These are phyloP conservation scores for Pistacia vera DNA, from an alignment of 345 rosid species.

Conservation along the genomic window DNA sequence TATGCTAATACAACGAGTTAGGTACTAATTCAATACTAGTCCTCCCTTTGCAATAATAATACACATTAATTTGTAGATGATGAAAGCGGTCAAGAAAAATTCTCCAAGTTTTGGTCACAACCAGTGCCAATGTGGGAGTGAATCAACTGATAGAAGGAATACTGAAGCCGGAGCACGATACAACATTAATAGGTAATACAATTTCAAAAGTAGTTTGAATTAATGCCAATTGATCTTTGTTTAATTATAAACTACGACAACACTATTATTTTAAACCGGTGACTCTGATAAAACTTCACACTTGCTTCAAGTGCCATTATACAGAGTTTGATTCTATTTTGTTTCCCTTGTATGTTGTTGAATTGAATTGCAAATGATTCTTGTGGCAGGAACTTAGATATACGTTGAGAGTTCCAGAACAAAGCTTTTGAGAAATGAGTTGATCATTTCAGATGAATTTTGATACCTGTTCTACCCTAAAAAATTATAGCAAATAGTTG, in stretches of 20 bases:
- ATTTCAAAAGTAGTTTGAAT: not conserved
- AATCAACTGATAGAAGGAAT: conserved; percentile 11
- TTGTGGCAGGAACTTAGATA: conserved; percentile 30
- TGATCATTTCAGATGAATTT: not conserved
- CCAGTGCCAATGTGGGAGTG: conserved; percentile 31
- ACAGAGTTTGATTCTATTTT: not conserved
- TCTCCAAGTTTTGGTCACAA: conserved; percentile 21
- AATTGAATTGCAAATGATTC: not conserved
- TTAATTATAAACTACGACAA: not conserved
- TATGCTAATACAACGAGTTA: not conserved
- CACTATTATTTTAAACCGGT: not conserved
- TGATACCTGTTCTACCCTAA: not conserved
- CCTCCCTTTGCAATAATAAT: not conserved
- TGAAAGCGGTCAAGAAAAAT: conserved; percentile 18
- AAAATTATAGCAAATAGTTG: not conserved
- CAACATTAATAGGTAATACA: conserved; percentile 32
- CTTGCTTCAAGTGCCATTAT: not conserved
- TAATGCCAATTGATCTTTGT: not conserved
- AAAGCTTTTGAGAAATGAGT: not conserved
- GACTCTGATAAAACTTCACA: not conserved
- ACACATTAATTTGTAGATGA: conserved; percentile 21
- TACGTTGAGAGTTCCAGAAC: conserved; percentile 11
- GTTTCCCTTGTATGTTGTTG: not conserved
- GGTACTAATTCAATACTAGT: not conserved
- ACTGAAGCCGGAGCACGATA: conserved; percentile 14